Base-by-base conservation (phyloP, 2,329 filamentous ascomycete genomes). In the Colletotrichum lupini region DNA sequence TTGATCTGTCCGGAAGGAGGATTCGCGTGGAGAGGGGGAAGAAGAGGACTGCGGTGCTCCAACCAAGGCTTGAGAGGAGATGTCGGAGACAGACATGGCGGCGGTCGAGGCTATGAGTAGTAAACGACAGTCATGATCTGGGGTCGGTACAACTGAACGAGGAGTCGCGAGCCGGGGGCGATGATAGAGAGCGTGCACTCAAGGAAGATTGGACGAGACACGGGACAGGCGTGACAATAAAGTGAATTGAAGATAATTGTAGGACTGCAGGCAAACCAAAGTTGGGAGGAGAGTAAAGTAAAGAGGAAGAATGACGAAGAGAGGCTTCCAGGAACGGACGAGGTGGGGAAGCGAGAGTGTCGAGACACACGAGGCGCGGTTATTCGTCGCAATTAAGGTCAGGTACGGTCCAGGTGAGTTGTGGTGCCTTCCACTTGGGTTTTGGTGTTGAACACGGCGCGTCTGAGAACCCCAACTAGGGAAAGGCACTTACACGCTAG, bases 281-380 rank as follows among this genome's bases (percentile, higher is more conserved):
- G 32, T 37, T 46, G 63, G 19, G 19, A 60, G 42, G n/a, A 57
- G 24, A 37, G 24, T 14, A 53, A 37, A 37, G 32, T 49, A 72
- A 32, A 63, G 58, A 68, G 65, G 30, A 37, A 69, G 42, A 64
- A 64, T 57, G 67, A 58, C 52, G 60, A 57, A 62, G 67, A 32
- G 66, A 53, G 42, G 35, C 55, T 70, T 49, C 57, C 28, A 70
- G 70, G 70, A 73, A 70, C 70, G 67, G 58, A 35, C 67, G 35
- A 65, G 70, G 70, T 73, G 70, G 70, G 67, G 70, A 70, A 70
- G 56, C 19, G 59, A 35, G 55, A 73, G 56, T 26, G 70, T 70
- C 67, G 61, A 70, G 67, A 73, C 70, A 73, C 70, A 73, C 70
- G 70, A 73, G 55, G 60, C 67, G 67, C 67, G 70, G 60, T 70